Conservation (phyloP, 169 alveolate genomes). For the Eimeria maxima region DNA sequence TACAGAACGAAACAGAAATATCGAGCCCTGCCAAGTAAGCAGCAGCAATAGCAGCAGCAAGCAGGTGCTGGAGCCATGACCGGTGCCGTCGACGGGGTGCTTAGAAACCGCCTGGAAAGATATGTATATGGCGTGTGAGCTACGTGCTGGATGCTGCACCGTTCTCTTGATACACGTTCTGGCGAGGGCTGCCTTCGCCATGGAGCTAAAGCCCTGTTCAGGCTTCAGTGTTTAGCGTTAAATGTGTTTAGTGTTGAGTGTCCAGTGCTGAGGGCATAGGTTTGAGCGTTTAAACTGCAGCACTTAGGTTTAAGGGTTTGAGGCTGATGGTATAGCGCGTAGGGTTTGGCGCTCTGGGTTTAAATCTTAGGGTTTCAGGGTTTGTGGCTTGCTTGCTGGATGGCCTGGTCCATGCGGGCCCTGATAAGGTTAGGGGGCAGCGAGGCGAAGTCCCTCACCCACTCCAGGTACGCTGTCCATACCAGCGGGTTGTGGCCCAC, state of each 20-base stretch:
- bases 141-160: too few species aligned
- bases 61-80: too few species aligned
- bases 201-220: background rate
- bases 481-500: conserved; percentile 81
- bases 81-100: too few species aligned
- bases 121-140: too few species aligned
- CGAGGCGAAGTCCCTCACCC: conserved; percentile 72
- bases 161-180: too few species aligned
- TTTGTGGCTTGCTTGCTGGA: conserved; percentile 49
- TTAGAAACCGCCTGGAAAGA: too few species aligned
- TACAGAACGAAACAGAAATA: too few species aligned
- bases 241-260: background rate
- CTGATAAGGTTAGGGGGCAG: conserved; percentile 61
- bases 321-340: conserved; percentile 41
- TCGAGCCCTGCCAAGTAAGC: too few species aligned
- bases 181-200: too few species aligned
- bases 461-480: conserved; percentile 78
- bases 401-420: conserved; percentile 73
- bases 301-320: conserved; percentile 26
- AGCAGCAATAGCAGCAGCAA: too few species aligned
- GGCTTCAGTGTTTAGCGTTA: background rate
- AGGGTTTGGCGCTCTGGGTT: conserved; percentile 22
- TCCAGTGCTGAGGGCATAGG: background rate
- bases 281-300: background rate
- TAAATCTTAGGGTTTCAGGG: conserved; percentile 32